Evolutionary conservation across 1,284 basidiomycete species (phyloP), one percentile per base, ranked within the genome.

Genomic region (Coniferiporia sulphurascens): DNA sequence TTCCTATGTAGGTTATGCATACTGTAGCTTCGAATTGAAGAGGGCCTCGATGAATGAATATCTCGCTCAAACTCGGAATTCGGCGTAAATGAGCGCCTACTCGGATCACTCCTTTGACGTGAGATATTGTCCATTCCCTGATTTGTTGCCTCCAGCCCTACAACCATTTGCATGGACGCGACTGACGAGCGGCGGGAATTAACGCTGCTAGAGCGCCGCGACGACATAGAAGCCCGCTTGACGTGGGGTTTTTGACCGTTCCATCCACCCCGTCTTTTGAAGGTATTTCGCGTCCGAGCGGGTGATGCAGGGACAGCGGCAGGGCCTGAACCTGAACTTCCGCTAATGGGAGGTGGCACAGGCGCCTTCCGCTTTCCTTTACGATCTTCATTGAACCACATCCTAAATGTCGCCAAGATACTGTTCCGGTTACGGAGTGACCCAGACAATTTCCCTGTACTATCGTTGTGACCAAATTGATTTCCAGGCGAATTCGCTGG

Each of bases 331-430:
- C 19, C 53, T 2, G 60, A 49, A 38, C 15, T 55, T 48, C 41
- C 56, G 43, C 43, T 38, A 27, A 38, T 50, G 27, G 52, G 52
- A 56, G 61, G 46, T 15, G 61, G 50, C n/a, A 49, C 43, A 38
- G 67, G 52, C 46, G 82, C 83, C 69, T 88, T 86, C 56, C 84
- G 76, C 71, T 91, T 92, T 4, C 87, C 86, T 67, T 89, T 91
- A 65, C 78, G 76, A 64, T 91, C 89, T 63, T 91, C 89, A 60
- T 88, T 81, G 71, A 92, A 90, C 89, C 89, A 92, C 60, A 85
- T 76, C 46, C 87, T 78, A 70, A 92, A 89, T 8, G 89, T 79
- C 2, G 84, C 82, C 38, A 92, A 69, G 45, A 92, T 67, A 66
- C 86, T 91, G 0, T 86, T 87, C 38, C 89, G 79, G 67, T 85